Evolutionary conservation across 1,284 basidiomycete species (phyloP).

Genomic region (Polyporus tsugae): DNA sequence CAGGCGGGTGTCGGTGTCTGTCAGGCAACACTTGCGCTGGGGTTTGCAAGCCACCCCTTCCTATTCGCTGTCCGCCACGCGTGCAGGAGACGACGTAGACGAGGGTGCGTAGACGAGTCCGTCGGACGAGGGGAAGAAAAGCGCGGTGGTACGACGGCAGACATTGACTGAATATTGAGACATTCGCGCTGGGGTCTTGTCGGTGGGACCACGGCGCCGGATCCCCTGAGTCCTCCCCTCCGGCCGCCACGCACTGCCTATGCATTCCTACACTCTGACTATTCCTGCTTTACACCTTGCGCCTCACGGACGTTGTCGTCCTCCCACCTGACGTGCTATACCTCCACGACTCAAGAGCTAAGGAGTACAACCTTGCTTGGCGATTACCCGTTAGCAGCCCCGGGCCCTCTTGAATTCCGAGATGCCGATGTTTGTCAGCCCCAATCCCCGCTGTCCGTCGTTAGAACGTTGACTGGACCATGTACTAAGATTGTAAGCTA

Average conservation of each 20-base stretch:
- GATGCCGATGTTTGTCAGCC: background rate
- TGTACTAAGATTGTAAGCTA: no score
- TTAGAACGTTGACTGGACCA: background rate
- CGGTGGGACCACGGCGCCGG: constrained; percentile 28
- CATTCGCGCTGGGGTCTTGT: constrained; percentile 18
- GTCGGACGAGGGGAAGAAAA: constrained; percentile 8
- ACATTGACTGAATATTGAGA: constrained; percentile 1
- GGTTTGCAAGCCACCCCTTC: constrained; percentile 12
- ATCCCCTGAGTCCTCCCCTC: background rate
- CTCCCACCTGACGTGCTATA: background rate
- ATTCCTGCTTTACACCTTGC: background rate
- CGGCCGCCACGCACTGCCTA: background rate
- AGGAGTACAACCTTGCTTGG: background rate
- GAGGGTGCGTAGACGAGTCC: background rate
- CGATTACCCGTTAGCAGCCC: background rate
- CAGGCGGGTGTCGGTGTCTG: background rate
- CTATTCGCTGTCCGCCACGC: constrained; percentile 10
- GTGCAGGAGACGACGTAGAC: background rate
- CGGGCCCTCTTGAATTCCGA: background rate
- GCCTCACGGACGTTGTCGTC: background rate
- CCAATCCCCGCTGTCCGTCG: background rate
- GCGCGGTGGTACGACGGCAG: constrained; percentile 26
- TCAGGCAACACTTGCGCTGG: constrained; percentile 1
- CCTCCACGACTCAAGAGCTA: background rate
- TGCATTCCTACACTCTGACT: background rate